Base-by-base conservation (phyloP, 2,329 filamentous ascomycete species). In the Paraphaeosphaeria minitans region DNA sequence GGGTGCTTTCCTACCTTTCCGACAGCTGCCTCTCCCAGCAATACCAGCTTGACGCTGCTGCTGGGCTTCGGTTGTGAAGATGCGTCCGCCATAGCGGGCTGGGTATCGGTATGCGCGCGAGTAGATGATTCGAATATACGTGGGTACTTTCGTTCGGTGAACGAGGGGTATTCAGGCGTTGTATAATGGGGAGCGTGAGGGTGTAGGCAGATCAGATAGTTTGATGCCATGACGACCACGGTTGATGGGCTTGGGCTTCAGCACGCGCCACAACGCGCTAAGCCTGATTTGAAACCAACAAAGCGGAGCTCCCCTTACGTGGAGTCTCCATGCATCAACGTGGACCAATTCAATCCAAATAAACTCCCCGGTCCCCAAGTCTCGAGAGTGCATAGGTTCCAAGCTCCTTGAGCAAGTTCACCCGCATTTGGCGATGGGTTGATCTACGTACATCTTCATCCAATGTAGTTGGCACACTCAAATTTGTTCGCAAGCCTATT, bases 21-120 rank as follows among this genome's bases (percentile, higher is more conserved):
- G 58, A 99, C 95, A 61, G 95, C 95, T 64, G 95, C 95, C 82
- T 99, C 95, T 68, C 95, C 95, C 58, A 99, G 89, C 75, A 99
- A 87, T 66, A 99, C 95, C 69, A 99, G 90, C 89, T 99, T 99
- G 78, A 99, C 95, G 83, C 95, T 99, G 88, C 93, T 98, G 85
- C 93, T 98, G 63, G 95, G 95, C 83, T 98, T 99, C 61, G 92
- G 90, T 70, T 88, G 84, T 68, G 81, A 78, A 68, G 82, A 79
- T 75, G 85, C 83, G 77, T 93, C 90, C 75, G 89, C 87, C 91
- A 93, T 94, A 56, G 62, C 66, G 63, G 56, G 56, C 39, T 60
- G 21, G 27, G n/a, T 9, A 49, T 33, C 46, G 43, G 27, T 43
- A 53, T 33, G 50, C 22, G 33, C 24, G 51, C 51, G 54, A 55